Evolutionary conservation across 2,329 filamentous ascomycete species (phyloP), one percentile per base, ranked within the genome.

Genomic region (Sporothrix pseudoabietina): DNA sequence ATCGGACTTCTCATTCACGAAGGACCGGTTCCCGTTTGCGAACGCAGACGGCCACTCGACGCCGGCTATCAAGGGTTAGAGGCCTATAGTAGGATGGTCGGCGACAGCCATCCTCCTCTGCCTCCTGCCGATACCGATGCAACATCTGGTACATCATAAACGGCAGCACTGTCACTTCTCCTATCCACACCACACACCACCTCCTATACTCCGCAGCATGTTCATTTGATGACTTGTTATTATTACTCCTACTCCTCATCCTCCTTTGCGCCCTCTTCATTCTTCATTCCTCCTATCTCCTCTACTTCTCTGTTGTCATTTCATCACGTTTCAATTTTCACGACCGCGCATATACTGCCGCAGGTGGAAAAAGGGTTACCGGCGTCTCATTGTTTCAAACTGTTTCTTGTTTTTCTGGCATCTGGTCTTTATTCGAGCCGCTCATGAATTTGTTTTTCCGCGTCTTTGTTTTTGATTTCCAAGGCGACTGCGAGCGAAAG

Each of bases 1-100:
- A 72, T 80, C 79, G 77, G 84, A 84, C 70, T 79, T 81, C 71
- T 77, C 81, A 47, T 84, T 82, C 72, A 76, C 83, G 76, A 80
- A 82, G 78, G 83, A 86, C 74, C 84, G 83, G 71, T 87, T 87
- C 75, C 85, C 85, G 19, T 85, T 84, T 68, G 83, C 81, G 79
- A 80, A 81, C 61, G 76, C 84, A 71, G 85, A 88, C 73, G 78
- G 84, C 78, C 84, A 87, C 80, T 78, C 84, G 72, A 81, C 85
- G 61, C 84, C 86, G 78, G 86, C 86, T 57, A 89, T 84, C 75
- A 80, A 80, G 77, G 81, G 83, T 71, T 83, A 77, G 69, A 32
- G 14, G 39, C 55, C 54, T 7, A 30, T n/a, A 14, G 14, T 39
- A 26, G 47, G 47, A 26, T 69, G 66, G 44, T 54, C 26, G 66